Base-by-base conservation (phyloP, 1,284 basidiomycete species). In the Tranzscheliella williamsii region DNA sequence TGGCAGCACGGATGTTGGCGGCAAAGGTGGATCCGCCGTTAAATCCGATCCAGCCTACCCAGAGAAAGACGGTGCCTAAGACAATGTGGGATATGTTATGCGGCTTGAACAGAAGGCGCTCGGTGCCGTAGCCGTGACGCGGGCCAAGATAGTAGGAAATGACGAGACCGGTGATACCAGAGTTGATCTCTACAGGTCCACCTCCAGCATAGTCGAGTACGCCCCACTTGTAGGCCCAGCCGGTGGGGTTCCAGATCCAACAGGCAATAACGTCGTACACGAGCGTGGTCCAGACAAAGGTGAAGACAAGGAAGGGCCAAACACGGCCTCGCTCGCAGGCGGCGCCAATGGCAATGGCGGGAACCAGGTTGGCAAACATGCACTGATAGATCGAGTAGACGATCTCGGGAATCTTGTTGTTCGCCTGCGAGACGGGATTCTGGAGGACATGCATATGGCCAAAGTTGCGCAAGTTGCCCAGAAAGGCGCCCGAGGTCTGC, bases 41-140 rank as follows among this genome's bases (percentile, higher is more conserved):
- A 82, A 89, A 90, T 12, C 88, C 92, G 73, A 93, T 91, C 93
- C 93, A 96, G 47, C 91, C 91, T 74, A 94, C 88, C 91, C 91
- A 95, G 48, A 95, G 86, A 64, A 95, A 84, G 12, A 86, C 84
- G 13, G 87, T 93, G 57, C 93, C 93, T 41, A 96, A 84, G 46
- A 86, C 87, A 70, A 95, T 89, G 78, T 92, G 82, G 24, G 87
- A 87, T 16, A 95, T 90, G 75, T 94, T 95, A 79, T 93, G 90
- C 8, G 92, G 92, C 56, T 91, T 86, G 82, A 92, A 95, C 70
- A 92, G 87, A 65, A 90, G 81, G 20, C 90, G 81, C 72, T 93
- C 88, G 33, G 87, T 87, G 54, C 92, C 87, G 76, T 93, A 97
- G 3, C 93, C 93, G 24, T 89, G 83, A 50, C 93, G 80, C 50